Conservation (phyloP, 2,329 filamentous ascomycete genomes). For the Trichoderma citrinoviride region DNA sequence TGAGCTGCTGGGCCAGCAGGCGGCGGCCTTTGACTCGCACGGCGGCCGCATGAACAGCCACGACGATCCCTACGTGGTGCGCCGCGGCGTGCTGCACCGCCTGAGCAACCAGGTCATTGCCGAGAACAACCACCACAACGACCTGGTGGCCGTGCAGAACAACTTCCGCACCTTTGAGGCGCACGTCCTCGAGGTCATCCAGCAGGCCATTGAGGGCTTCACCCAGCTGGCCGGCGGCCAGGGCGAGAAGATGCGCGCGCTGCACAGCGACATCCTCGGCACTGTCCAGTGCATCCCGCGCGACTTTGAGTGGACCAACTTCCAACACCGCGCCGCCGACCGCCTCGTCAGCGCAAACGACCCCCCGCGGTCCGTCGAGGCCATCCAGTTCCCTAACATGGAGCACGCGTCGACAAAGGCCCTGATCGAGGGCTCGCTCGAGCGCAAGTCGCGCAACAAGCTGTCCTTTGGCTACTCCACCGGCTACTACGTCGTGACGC, state of each 20-base stretch:
- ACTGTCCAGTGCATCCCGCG: constrained; percentile 72
- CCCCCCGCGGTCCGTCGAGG: constrained; percentile 68
- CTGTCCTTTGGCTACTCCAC: constrained; percentile 72
- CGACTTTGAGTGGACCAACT: constrained; percentile 91
- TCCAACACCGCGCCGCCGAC: constrained; percentile 67
- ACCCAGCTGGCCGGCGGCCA: constrained; percentile 77
- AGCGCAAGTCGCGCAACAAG: constrained; percentile 88
- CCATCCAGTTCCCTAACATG: constrained; percentile 85
- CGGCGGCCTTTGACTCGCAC: constrained; percentile 73
- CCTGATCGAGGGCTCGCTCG: constrained; percentile 81
- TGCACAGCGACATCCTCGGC: constrained; percentile 81
- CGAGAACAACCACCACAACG: constrained; percentile 94
- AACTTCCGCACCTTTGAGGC: constrained; percentile 85
- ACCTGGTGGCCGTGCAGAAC: constrained; percentile 86
- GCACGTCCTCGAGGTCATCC: constrained; percentile 78
- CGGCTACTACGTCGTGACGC: constrained; percentile 87
- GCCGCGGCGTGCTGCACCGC: constrained; percentile 76
- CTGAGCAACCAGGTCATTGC: constrained; percentile 88
- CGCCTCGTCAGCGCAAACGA: constrained; percentile 75
- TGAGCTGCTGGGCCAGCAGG: constrained; percentile 84
- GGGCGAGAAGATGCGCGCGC: constrained; percentile 72
- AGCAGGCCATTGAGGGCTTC: constrained; percentile 80
- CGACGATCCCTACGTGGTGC: constrained; percentile 86
- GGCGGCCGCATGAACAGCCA: constrained; percentile 66
- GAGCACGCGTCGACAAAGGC: constrained; percentile 75